These are phyloP conservation scores for Macrophomina pseudophaseolina DNA, from an alignment of 2,329 filamentous ascomycete species.

Conservation along the genomic window DNA sequence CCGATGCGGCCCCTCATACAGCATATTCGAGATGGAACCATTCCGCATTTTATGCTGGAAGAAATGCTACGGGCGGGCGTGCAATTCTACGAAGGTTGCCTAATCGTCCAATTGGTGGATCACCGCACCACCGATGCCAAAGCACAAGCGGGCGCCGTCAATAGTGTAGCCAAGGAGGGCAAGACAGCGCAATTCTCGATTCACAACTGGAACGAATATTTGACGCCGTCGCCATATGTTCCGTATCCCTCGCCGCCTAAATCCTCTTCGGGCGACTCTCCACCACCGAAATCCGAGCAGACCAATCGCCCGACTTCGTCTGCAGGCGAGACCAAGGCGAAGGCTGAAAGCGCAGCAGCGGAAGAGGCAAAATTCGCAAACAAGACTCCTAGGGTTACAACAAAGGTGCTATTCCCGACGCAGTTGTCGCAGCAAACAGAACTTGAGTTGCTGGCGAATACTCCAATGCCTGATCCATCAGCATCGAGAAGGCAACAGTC, in stretches of 20 bases:
- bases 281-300: conserved; percentile 29
- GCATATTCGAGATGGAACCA: conserved; percentile 74
- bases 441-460: conserved; percentile 75
- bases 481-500: conserved; percentile 56
- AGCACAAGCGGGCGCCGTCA: conserved; percentile 52
- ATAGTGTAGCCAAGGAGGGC: conserved; percentile 58
- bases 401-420: conserved; percentile 85
- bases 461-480: conserved; percentile 61
- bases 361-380: conserved; percentile 44
- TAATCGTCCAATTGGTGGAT: conserved; percentile 94
- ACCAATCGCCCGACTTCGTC: conserved; percentile 34
- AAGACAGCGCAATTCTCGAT: conserved; percentile 78
- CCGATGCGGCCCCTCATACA: conserved; percentile 85
- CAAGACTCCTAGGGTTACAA: conserved; percentile 52
- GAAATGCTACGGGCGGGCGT: conserved; percentile 75
- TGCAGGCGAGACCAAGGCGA: conserved; percentile 34
- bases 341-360: neutral
- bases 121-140: conserved; percentile 73
- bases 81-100: conserved; percentile 88
- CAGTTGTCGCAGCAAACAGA: conserved; percentile 76
- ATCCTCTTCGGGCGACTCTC: conserved; percentile 32
- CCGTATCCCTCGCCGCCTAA: conserved; percentile 63
- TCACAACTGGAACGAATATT: conserved; percentile 87
- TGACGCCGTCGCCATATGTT: conserved; percentile 86
- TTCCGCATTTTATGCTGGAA: conserved; percentile 87